Base-by-base conservation (phyloP, 2,329 filamentous ascomycete species). In the Acrocalymma vagum region DNA sequence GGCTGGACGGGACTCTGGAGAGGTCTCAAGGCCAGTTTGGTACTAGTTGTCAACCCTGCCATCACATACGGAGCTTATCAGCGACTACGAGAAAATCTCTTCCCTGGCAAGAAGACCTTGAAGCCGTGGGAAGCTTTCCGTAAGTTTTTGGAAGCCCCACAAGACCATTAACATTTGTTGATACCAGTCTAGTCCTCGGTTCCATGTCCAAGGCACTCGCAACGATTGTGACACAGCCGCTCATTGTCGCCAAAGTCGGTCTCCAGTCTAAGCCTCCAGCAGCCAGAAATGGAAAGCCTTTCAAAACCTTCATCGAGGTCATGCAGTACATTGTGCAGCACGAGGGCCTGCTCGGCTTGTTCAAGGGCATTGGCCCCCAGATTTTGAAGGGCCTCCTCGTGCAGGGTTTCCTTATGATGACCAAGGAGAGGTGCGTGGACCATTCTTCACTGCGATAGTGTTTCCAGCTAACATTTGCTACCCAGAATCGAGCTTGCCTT, bases 41-140 rank as follows among this genome's bases (percentile, higher is more conserved):
- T 99, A 20, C 80, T 99, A 44, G 93, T 97, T 9, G 83, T 97
- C 47, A 99, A 99, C 69, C 94, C 94, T 9, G 90, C 92, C 30
- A 99, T 99, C 69, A 99, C 94, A 30, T 99, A 99, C 61, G 94
- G 94, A 37, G 91, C 92, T 38, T 99, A 97, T 65, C 92, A 99
- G 75, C 84, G 92, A 55, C 75, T 97, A 54, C 88, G 88, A 72
- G 85, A 87, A 23, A 59, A 83, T 8, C 59, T 96, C 17, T 97
- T 90, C 69, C 87, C 90, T 0, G 87, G 85, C 18, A 91, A 88
- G 74, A 75, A 78, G 21, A 88, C 78, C 49, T 73, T 99, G 48
- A 87, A 83, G 65, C 86, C 92, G 1, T 87, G 85, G 78, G 92
- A 99, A 75, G 90, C 94, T 35, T 99, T 99, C 69, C 67, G 92